These are phyloP conservation scores for Hylodesmum podocarpum DNA, from an alignment of 306 rosid species.

Conservation along the genomic window DNA sequence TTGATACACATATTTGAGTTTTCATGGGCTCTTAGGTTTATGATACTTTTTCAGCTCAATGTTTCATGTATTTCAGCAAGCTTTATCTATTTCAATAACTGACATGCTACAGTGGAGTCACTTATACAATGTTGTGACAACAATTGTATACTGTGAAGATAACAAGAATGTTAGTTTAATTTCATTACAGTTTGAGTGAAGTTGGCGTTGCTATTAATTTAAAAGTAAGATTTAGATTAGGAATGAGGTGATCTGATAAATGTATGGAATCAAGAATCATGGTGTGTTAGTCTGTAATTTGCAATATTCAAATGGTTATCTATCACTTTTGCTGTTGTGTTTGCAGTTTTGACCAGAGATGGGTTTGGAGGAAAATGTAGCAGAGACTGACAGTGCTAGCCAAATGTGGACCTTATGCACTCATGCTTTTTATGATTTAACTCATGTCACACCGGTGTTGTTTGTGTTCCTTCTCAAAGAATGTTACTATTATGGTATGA, in stretches of 20 bases:
- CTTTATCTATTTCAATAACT: not conserved
- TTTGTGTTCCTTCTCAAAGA: constrained; percentile 81
- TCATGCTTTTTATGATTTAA: constrained; percentile 72
- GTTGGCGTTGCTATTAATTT: not conserved
- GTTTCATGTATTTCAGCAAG: not conserved
- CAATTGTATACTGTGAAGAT: not conserved
- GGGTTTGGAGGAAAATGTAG: constrained; percentile 59
- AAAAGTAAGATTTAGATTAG: constrained; percentile 12
- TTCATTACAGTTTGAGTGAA: not conserved
- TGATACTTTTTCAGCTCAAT: not conserved
- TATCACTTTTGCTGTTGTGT: not conserved
- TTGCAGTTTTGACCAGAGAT: constrained; percentile 36
- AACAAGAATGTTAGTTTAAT: not conserved
- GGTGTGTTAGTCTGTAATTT: not conserved
- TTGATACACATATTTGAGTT: not conserved
- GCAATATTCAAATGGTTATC: constrained; percentile 1
- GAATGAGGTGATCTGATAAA: not conserved
- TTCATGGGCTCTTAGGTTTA: not conserved
- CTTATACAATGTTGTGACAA: not conserved
- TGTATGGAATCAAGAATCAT: not conserved
- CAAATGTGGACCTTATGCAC: constrained; percentile 44
- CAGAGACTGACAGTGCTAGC: constrained; percentile 34
- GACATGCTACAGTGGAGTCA: not conserved
- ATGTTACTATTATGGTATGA: constrained; percentile 75
- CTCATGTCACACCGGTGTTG: constrained; percentile 70